Percentiles rank a stretch among this genome's conserved stretches.
phyloP scores from a whole-genome alignment of 2,329 filamentous ascomycete species.

The Knoxdaviesia proteae region DNA sequence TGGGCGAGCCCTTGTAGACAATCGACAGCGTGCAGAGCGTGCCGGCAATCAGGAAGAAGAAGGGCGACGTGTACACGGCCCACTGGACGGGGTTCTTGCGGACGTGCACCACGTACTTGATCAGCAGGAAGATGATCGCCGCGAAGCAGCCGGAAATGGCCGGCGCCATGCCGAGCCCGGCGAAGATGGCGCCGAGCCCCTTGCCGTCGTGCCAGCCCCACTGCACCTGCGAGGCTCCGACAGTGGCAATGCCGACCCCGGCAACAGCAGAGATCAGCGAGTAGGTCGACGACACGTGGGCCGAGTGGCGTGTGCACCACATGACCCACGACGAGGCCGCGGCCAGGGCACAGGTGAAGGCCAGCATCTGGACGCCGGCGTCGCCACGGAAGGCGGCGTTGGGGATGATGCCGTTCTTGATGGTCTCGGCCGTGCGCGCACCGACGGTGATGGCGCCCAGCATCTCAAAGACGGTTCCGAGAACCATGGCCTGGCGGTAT shows the following conservation, averaged over 20 bases:
- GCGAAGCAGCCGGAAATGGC: slow-evolving; percentile 42
- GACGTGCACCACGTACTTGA: slow-evolving; percentile 50
- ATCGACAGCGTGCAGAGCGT: slow-evolving; percentile 58
- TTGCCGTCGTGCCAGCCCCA: slow-evolving; percentile 52
- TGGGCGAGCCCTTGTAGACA: slow-evolving; percentile 64
- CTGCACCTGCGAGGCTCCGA: slow-evolving; percentile 37
- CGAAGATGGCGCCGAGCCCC: slow-evolving; percentile 52
- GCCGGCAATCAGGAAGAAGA: slow-evolving; percentile 58
- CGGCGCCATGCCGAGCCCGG: slow-evolving; percentile 51
- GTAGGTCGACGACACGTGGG: slow-evolving; percentile 54
- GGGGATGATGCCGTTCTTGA: slow-evolving; percentile 61
- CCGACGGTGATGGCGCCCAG: slow-evolving; percentile 46
- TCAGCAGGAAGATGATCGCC: slow-evolving; percentile 49
- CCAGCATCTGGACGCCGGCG: slow-evolving; percentile 46
- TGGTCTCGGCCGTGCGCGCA: slow-evolving; percentile 51
- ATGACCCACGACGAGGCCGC: slow-evolving; percentile 54
- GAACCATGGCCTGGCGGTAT: slow-evolving; percentile 47
- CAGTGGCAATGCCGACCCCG: slow-evolving; percentile 47
- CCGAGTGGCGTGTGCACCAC: slow-evolving; percentile 57
- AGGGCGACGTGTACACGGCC: slow-evolving; percentile 53
- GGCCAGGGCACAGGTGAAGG: slow-evolving; percentile 42
- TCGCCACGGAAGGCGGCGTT: slow-evolving; percentile 33
- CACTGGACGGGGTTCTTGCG: slow-evolving; percentile 51
- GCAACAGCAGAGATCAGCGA: slow-evolving; percentile 48
- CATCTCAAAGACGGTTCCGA: slow-evolving; percentile 47